Evolutionary conservation across 2,329 filamentous ascomycete species (phyloP).

Genomic region (Claviceps purpurea): DNA sequence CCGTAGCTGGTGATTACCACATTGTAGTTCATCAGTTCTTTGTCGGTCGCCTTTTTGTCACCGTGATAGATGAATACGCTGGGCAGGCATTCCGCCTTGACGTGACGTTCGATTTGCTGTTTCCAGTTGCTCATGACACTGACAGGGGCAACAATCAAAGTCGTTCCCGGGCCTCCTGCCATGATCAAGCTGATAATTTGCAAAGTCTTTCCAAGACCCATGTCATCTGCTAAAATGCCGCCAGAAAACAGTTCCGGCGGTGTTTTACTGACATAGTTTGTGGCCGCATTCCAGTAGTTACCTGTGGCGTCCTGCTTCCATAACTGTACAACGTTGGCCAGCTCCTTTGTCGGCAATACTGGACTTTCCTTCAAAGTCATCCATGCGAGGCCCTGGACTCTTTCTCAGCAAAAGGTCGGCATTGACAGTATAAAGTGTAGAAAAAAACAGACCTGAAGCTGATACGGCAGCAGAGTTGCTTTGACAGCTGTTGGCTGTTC

Average conservation of each 20-base stretch:
- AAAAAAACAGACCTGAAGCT: conserved; percentile 39
- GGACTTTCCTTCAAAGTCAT: conserved; percentile 65
- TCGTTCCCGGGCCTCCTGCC: conserved; percentile 42
- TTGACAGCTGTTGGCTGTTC: conserved; percentile 51
- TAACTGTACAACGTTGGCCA: conserved; percentile 54
- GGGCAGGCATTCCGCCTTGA: conserved; percentile 48
- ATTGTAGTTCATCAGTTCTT: conserved; percentile 52
- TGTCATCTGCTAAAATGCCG: conserved; percentile 77
- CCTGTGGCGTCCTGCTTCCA: conserved; percentile 48
- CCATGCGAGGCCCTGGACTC: conserved; percentile 60
- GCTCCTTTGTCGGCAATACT: conserved; percentile 42
- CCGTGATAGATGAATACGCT: conserved; percentile 67
- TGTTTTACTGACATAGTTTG: conserved; percentile 44
- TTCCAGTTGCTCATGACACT: conserved; percentile 88
- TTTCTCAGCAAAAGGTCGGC: conserved; percentile 9
- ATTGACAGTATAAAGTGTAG: background rate
- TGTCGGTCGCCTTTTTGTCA: conserved; percentile 37
- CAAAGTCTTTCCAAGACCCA: conserved; percentile 84
- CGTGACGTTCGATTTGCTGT: conserved; percentile 62
- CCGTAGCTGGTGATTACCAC: conserved; percentile 80
- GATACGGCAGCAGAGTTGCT: conserved; percentile 64
- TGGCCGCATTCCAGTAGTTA: conserved; percentile 47
- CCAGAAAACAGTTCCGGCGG: conserved; percentile 58
- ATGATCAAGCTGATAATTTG: conserved; percentile 73
- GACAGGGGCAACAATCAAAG: conserved; percentile 69